phyloP scores from a whole-genome alignment of 257 asterid genomes.

The Leonotis leonurus region DNA sequence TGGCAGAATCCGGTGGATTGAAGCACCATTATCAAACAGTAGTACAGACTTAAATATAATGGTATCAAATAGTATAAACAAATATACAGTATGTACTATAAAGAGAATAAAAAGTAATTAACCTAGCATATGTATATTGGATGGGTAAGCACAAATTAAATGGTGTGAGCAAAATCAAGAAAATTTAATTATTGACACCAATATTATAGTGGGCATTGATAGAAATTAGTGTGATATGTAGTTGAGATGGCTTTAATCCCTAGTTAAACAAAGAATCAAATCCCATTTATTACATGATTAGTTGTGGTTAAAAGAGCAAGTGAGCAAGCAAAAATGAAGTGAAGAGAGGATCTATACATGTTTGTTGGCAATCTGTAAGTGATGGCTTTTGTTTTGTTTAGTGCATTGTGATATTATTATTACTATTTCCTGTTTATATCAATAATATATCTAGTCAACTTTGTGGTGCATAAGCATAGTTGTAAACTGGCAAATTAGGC shows the following conservation, averaged over 20 bases:
- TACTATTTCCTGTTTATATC: neutral
- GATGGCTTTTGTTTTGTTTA: neutral
- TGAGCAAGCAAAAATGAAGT: neutral
- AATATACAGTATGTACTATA: neutral
- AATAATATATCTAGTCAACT: neutral
- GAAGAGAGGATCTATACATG: neutral
- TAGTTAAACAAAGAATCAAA: neutral
- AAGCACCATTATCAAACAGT: neutral
- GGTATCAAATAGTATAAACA: neutral
- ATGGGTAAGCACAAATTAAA: neutral
- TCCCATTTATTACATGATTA: neutral
- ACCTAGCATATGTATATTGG: neutral
- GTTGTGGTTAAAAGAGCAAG: neutral
- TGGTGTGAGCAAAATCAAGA: neutral
- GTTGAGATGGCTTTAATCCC: neutral
- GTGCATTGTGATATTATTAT: neutral
- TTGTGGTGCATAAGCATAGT: neutral
- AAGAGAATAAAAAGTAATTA: neutral
- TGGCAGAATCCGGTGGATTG: no score
- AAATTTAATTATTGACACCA: neutral
- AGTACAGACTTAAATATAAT: neutral
- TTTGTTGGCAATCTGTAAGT: neutral
- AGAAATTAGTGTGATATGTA: neutral
- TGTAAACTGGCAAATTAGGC: neutral
- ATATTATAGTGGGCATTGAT: neutral